Percentiles rank a stretch among this genome's conserved stretches.
phyloP scores from a whole-genome alignment of 768 basidiomycete species.

The Pleurotus djamor region DNA sequence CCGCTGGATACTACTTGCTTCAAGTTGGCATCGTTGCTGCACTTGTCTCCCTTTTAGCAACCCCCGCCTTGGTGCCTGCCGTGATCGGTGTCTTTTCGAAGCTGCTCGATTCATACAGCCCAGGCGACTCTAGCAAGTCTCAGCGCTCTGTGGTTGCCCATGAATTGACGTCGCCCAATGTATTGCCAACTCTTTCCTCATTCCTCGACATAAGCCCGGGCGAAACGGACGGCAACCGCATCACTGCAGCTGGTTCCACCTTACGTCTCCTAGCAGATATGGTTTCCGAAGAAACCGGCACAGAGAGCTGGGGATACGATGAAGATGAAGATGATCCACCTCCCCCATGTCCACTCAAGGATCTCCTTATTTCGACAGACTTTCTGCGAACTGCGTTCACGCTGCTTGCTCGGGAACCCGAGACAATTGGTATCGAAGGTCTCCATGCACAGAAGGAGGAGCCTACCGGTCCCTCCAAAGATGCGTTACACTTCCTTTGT shows the following conservation, averaged over 20 bases:
- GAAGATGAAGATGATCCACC: conserved; percentile 9
- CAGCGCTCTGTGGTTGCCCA: conserved; percentile 5
- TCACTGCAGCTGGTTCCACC: conserved; percentile 6
- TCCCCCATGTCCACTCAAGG: conserved; percentile 14
- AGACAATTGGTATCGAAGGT: background rate
- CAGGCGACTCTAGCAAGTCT: background rate
- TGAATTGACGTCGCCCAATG: conserved; percentile 6
- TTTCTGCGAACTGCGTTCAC: conserved; percentile 9
- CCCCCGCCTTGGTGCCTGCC: background rate
- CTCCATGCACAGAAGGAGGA: background rate
- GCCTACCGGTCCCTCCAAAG: background rate
- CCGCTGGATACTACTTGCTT: conserved; percentile 11
- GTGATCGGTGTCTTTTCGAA: conserved; percentile 11
- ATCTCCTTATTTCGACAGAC: conserved; percentile 11
- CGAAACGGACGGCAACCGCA: background rate
- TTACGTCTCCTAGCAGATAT: conserved; percentile 12
- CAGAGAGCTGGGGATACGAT: conserved; percentile 13
- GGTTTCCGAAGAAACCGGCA: conserved; percentile 9
- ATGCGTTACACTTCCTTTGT: conserved; percentile 14
- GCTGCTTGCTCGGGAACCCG: conserved; percentile 4
- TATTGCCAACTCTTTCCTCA: conserved; percentile 8
- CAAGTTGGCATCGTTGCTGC: conserved; percentile 8
- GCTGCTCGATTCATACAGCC: conserved; percentile 13
- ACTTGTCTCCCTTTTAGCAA: conserved; percentile 11
- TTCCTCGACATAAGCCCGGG: background rate